Evolutionary conservation across 352 stramenopile species (phyloP), one percentile per base, ranked within the genome.

Genomic region (Phytophthora macrochlamydospora): DNA sequence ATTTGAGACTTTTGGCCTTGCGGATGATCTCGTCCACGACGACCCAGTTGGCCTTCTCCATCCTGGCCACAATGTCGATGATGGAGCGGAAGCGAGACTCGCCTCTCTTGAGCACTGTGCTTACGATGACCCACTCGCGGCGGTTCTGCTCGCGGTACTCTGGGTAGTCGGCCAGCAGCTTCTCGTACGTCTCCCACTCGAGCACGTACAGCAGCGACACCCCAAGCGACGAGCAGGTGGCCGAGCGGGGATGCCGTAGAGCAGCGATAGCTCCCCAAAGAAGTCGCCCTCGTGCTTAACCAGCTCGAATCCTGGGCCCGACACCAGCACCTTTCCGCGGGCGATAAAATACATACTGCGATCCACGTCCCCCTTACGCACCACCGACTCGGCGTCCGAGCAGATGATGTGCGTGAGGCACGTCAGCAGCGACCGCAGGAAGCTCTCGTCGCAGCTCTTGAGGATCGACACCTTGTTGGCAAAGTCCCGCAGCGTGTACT

Each of bases 301-400:
- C 7, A 94, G 68, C 60, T 91, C 78, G 42, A 91, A 92, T 7
- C 79, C 79, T 2, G 69, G 75, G 12, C 81, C 84, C 52, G 84
- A 69, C 8, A 91, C 83, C 43, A 91, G 67, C 43, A 90, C 71
- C 51, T 85, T 88, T 37, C 83, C 81, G 24, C 72, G 69, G 30
- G 75, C 73, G 66, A 91, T 90, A 44, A 92, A 89, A 60, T 92
- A 92, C 81, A 92, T 89, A 62, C 78, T 86, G 2, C 83, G 73
- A 50, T 91, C 78, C 2, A 91, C 79, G 57, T 92, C 81, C 1
- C 81, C 83, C 53, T 91, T 87, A 63, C 80, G 78, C 43, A 90
- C 79, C 24, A 92, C 76, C 8, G 69, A 62, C 35, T 90, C 83
- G 8, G 69, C 63, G n/a, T 70, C 64, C 18, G 81, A 88, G 66